phyloP scores from a whole-genome alignment of 495 filamentous ascomycete genomes.

The Hypoxylon fuscum region DNA sequence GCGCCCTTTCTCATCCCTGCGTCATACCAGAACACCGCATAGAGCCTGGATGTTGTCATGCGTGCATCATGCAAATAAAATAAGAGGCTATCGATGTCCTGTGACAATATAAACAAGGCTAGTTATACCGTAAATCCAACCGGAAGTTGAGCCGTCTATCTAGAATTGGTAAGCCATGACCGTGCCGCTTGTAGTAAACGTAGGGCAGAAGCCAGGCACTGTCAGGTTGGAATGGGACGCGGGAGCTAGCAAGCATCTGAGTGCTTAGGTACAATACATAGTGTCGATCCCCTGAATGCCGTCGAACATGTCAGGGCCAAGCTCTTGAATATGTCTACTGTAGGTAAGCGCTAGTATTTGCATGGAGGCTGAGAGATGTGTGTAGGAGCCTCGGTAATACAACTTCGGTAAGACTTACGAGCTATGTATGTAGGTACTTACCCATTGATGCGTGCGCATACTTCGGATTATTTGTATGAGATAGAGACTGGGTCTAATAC shows the following conservation, averaged over 20 bases:
- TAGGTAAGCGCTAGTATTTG: constrained; percentile 13
- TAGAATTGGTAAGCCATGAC: constrained; percentile 6
- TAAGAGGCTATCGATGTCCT: background rate
- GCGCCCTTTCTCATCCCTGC: no score
- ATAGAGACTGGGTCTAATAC: constrained; percentile 2
- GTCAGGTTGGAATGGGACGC: background rate
- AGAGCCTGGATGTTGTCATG: no score
- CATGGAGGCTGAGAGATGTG: no score
- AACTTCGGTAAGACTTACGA: no score
- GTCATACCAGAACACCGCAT: no score
- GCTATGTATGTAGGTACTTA: no score
- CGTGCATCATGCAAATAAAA: no score
- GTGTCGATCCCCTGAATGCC: constrained; percentile 9
- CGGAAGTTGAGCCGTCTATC: constrained; percentile 13
- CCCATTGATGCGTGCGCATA: constrained; percentile 1
- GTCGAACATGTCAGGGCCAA: background rate
- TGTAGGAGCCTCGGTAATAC: no score
- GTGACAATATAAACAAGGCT: background rate
- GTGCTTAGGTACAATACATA: constrained; percentile 1
- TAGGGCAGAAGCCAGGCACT: constrained; percentile 19
- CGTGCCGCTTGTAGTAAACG: constrained; percentile 1
- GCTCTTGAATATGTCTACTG: constrained; percentile 7
- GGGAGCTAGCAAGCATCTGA: constrained; percentile 24
- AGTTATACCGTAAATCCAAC: constrained; percentile 2
- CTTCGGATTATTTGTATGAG: background rate